Conservation (phyloP, 805 yeast species). For the Jamesozyma piceae region DNA sequence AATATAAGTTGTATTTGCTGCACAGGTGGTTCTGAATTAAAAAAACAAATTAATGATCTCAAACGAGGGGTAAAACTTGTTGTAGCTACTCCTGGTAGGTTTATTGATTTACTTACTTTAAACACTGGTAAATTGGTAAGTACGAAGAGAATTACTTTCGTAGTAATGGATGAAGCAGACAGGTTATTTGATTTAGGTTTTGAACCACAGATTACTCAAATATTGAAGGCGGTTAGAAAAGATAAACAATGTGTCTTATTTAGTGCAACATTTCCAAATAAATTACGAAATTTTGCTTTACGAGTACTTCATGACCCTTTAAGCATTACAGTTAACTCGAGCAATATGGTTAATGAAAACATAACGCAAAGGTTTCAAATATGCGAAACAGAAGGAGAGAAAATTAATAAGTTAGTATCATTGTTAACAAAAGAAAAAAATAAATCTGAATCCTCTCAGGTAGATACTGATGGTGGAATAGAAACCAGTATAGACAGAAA, state of each 20-base stretch:
- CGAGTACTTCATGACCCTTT: conserved; percentile 55
- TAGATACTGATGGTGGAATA: conserved; percentile 7
- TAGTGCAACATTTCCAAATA: conserved; percentile 86
- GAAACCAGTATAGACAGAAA: conserved; percentile 36
- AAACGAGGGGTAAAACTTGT: conserved; percentile 71
- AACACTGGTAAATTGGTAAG: conserved; percentile 66
- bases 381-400: conserved; percentile 42
- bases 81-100: conserved; percentile 92
- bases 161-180: conserved; percentile 95
- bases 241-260: conserved; percentile 84
- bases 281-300: conserved; percentile 66
- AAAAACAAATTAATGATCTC: conserved; percentile 69
- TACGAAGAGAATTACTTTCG: conserved; percentile 59
- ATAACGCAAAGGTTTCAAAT: conserved; percentile 65
- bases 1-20: conserved; percentile 60
- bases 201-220: conserved; percentile 86
- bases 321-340: conserved; percentile 71
- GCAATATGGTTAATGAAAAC: conserved; percentile 72
- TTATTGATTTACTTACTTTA: conserved; percentile 79
- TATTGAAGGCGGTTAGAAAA: conserved; percentile 66
- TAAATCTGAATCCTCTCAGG: not conserved
- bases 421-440: conserved; percentile 29
- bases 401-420: conserved; percentile 46
- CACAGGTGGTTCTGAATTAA: conserved; percentile 83
- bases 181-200: conserved; percentile 95